Percentiles rank a stretch among this genome's conserved stretches.
phyloP scores from a whole-genome alignment of 768 basidiomycete genomes.

The Lenzites betulinus region DNA sequence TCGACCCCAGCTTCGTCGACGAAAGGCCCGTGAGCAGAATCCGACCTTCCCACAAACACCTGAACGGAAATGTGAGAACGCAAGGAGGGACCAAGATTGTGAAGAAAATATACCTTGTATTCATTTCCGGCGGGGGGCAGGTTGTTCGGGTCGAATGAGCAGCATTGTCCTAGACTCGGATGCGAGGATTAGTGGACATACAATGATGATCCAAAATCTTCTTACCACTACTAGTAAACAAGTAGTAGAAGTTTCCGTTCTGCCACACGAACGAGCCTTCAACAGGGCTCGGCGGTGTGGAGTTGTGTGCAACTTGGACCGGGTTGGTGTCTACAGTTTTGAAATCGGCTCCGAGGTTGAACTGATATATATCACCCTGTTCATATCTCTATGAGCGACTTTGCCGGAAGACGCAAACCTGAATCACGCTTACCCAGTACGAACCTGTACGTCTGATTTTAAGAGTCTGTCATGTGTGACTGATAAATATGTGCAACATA shows the following conservation, averaged over 20 bases:
- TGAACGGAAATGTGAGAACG: not conserved
- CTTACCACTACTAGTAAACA: conserved; percentile 25
- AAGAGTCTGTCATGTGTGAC: not conserved
- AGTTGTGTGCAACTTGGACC: conserved; percentile 18
- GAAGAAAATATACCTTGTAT: conserved; percentile 21
- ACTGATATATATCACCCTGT: conserved; percentile 16
- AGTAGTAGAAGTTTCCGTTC: conserved; percentile 22
- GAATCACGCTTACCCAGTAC: conserved; percentile 21
- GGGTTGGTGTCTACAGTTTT: conserved; percentile 3
- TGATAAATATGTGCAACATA: not conserved
- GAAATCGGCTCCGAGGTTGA: conserved; percentile 16
- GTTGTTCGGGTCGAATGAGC: conserved; percentile 15
- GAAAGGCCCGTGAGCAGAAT: conserved; percentile 25
- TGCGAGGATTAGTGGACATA: too few relatives aligned
- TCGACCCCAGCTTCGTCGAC: conserved; percentile 17
- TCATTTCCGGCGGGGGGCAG: conserved; percentile 24
- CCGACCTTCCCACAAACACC: conserved; percentile 27
- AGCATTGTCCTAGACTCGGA: conserved; percentile 20
- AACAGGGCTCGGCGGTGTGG: conserved; percentile 13
- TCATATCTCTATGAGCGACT: too few relatives aligned
- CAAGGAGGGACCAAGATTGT: too few relatives aligned
- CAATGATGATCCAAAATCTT: too few relatives aligned
- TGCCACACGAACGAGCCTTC: conserved; percentile 23
- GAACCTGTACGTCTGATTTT: too few relatives aligned
- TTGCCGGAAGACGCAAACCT: too few relatives aligned